Evolutionary conservation across 73 alveolate species (phyloP).

Genomic region (Symbiodinium pilosum): DNA sequence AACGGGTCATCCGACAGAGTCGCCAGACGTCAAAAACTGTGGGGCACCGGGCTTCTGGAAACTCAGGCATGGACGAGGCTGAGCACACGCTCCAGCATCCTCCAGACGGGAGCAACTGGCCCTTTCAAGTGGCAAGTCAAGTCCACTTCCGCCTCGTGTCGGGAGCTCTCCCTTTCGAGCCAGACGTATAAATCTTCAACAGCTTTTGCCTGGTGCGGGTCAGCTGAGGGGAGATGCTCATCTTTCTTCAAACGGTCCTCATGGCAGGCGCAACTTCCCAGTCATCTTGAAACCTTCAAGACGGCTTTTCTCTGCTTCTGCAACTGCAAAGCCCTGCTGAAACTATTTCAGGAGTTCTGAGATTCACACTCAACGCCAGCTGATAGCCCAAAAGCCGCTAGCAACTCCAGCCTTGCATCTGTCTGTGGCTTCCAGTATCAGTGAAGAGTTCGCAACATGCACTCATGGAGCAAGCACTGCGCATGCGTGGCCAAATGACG

Average conservation of each 20-base stretch:
- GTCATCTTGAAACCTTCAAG: slow-evolving; percentile 25
- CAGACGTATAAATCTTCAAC: slow-evolving; percentile 44
- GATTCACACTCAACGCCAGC: slow-evolving; percentile 60
- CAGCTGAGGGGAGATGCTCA: not conserved
- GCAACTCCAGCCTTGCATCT: not conserved
- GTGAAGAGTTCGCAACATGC: no score
- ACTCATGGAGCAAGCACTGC: no score
- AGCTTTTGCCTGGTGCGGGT: slow-evolving; percentile 24
- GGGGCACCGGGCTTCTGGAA: not conserved
- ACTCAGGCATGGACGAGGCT: slow-evolving; percentile 12
- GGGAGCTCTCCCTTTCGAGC: slow-evolving; percentile 68
- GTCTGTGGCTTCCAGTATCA: no score
- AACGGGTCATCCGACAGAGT: not conserved
- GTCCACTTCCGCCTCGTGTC: not conserved
- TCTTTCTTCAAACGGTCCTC: not conserved
- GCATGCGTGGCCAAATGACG: no score
- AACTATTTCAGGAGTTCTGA: not conserved
- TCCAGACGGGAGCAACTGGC: not conserved
- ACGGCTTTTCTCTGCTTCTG: not conserved
- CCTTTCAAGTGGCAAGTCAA: not conserved
- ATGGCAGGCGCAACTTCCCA: slow-evolving; percentile 87
- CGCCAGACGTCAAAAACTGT: not conserved
- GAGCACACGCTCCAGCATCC: slow-evolving; percentile 27
- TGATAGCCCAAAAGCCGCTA: slow-evolving; percentile 39
- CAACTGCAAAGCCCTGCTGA: not conserved